Evolutionary conservation across 257 asterid species (phyloP), one percentile per base, ranked within the genome.

Genomic region (Henckelia pumila): DNA sequence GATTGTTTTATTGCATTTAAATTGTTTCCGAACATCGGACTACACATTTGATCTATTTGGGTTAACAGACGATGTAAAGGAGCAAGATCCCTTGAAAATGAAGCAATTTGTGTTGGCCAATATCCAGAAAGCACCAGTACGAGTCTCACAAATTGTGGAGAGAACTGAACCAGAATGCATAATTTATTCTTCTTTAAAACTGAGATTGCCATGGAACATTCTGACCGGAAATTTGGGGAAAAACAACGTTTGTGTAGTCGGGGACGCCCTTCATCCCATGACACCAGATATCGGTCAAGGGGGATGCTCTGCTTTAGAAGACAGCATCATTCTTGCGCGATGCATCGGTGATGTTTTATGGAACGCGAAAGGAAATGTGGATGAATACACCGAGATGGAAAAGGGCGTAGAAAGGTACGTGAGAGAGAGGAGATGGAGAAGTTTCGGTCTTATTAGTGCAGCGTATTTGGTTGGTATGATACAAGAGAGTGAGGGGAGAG

Each of bases 231-330:
- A 82, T 67, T 79, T 89, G n/a, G 77, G 63, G 14, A 79, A 69
- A 56, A 73, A 71, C 74, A 84, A 82, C n/a, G 76, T 85, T 22
- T 79, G 90, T 63, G 91, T 87, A 5, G 89, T 70, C 0, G 96
- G 95, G 3, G 92, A 87, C 57, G 96, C 96, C 24, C 78, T 87
- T 70, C 96, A 89, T 76, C 96, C 96, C n/a, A 87, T 89, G 96
- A 87, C 95, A 29, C 90, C 95, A 2, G 95, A 89, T 53, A 20
- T 87, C 44, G 95, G 91, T 8, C 96, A 89, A 72, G 96, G 96
- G 57, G 96, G 92, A 14, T 87, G 91, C 53, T 87, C 95, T 7
- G 82, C 95, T 2, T 44, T 89, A n/a, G 96, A 87, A 71, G 95
- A 89, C 52, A 72, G 88, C 28, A 49, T 87, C 1, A 77, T 89